Evolutionary conservation across 2,329 filamentous ascomycete species (phyloP).

Genomic region (Leptographium wingfieldii): DNA sequence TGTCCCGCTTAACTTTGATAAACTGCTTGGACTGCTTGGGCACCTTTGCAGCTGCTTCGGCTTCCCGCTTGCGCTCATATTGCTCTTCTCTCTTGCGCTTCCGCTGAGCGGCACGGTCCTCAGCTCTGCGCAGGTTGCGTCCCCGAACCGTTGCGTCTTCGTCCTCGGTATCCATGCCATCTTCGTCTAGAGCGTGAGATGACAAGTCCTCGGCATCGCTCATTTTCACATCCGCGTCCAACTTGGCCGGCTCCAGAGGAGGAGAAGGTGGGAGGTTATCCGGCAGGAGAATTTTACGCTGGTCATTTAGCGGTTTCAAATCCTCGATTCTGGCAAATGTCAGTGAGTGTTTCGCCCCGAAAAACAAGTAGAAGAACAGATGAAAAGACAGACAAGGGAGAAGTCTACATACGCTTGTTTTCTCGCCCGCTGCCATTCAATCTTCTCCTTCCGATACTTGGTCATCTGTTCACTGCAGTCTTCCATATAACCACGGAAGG

Average conservation of each 20-base stretch:
- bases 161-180: slow-evolving; percentile 51
- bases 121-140: slow-evolving; percentile 46
- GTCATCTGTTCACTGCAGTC: slow-evolving; percentile 93
- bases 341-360: not conserved
- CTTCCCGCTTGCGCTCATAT: slow-evolving; percentile 53
- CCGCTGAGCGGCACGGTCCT: slow-evolving; percentile 58
- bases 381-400: not conserved
- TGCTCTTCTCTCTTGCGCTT: slow-evolving; percentile 66
- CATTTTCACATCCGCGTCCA: slow-evolving; percentile 48
- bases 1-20: slow-evolving; percentile 74
- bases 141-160: slow-evolving; percentile 45
- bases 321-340: slow-evolving; percentile 48
- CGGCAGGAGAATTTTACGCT: slow-evolving; percentile 59
- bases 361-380: not conserved
- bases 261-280: slow-evolving; percentile 59
- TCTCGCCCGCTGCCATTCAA: slow-evolving; percentile 74
- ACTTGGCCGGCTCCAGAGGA: slow-evolving; percentile 33
- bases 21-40: slow-evolving; percentile 80
- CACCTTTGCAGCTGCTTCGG: slow-evolving; percentile 49
- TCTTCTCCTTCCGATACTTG: slow-evolving; percentile 86
- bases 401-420: slow-evolving; percentile 38
- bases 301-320: slow-evolving; percentile 55
- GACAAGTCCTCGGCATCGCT: slow-evolving; percentile 49
- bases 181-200: slow-evolving; percentile 43
- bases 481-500: slow-evolving; percentile 78